phyloP scores from a whole-genome alignment of 257 asterid genomes.

The Perilla frutescens region DNA sequence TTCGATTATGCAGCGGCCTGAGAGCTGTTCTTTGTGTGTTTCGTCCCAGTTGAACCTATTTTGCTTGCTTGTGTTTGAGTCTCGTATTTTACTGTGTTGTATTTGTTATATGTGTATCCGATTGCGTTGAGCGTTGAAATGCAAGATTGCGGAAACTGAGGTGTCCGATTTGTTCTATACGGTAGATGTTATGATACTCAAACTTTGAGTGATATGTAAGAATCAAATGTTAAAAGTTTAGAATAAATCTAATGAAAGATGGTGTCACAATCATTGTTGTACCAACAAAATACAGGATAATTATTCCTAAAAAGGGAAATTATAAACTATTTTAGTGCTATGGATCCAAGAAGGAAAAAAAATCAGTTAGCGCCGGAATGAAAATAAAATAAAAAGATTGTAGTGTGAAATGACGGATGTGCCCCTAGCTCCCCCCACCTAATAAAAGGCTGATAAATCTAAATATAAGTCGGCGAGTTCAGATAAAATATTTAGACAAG shows the following conservation, averaged over 20 bases:
- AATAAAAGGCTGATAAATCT: neutral
- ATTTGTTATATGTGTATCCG: too few species aligned
- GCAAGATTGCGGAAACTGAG: too few species aligned
- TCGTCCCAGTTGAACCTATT: neutral
- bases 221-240: neutral
- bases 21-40: too few species aligned
- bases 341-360: too few species aligned
- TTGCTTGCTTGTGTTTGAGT: neutral
- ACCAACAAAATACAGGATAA: slow-evolving; percentile 1
- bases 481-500: neutral
- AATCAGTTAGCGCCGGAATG: neutral
- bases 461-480: neutral
- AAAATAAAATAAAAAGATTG: too few species aligned
- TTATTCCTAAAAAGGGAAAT: too few species aligned
- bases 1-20: neutral
- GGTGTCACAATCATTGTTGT: slow-evolving; percentile 19
- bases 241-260: neutral
- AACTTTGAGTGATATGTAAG: slow-evolving; percentile 31
- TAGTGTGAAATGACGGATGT: neutral
- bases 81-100: neutral
- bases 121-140: too few species aligned
- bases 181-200: too few species aligned
- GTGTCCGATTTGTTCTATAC: too few species aligned
- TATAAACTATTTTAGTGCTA: neutral
- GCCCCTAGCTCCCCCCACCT: neutral